Conservation (phyloP, 2,329 filamentous ascomycete genomes). For the Arthrinium puccinioides region DNA sequence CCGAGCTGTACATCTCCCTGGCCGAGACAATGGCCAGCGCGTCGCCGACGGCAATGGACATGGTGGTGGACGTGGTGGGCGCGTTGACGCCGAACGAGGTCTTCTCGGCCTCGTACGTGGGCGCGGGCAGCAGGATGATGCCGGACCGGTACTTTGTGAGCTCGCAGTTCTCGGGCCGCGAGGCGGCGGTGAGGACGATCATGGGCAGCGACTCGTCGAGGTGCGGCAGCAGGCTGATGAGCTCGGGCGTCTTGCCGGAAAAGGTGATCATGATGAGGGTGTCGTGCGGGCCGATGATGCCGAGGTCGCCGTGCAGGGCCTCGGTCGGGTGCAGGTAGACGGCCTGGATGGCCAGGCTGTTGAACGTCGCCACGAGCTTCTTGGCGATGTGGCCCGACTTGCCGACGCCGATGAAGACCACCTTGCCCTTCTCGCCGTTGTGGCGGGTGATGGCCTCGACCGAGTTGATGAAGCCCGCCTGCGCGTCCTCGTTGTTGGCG, state of each 20-base stretch:
- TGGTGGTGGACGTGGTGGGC: conserved; percentile 86
- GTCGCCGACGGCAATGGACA: conserved; percentile 80
- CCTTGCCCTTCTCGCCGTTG: conserved; percentile 59
- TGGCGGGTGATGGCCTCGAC: conserved; percentile 62
- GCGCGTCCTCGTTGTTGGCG: conserved; percentile 59
- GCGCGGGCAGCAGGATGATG: conserved; percentile 74
- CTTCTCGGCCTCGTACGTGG: conserved; percentile 75
- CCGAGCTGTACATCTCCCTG: conserved; percentile 58
- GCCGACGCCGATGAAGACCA: conserved; percentile 81
- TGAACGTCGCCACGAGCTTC: conserved; percentile 92
- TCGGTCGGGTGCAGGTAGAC: conserved; percentile 87
- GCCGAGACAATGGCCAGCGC: conserved; percentile 76
- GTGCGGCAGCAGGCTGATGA: conserved; percentile 71
- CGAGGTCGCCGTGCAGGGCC: conserved; percentile 86
- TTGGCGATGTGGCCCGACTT: conserved; percentile 88
- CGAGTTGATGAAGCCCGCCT: conserved; percentile 61
- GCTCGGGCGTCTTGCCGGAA: conserved; percentile 79
- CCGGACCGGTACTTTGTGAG: conserved; percentile 54
- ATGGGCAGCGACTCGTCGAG: conserved; percentile 60
- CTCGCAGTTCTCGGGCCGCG: conserved; percentile 59
- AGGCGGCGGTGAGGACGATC: conserved; percentile 73
- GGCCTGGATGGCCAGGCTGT: conserved; percentile 73
- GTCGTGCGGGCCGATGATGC: conserved; percentile 68
- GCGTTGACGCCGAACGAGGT: conserved; percentile 77
- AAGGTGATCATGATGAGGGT: conserved; percentile 83